Evolutionary conservation across 148 eudicot species (phyloP).

Genomic region (Pharnaceum exiguum): DNA sequence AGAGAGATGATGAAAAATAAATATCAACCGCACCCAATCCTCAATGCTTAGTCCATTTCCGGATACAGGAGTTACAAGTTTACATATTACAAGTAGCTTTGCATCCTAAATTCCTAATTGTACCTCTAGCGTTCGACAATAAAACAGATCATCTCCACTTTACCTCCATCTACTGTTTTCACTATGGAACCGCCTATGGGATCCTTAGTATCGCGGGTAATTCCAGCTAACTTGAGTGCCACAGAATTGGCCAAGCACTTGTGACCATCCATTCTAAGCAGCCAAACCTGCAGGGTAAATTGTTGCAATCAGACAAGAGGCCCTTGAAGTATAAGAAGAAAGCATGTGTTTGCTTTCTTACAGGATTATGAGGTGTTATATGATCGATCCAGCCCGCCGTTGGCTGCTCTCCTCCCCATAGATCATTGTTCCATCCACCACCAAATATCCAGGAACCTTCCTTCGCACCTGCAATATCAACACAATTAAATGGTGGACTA

Average conservation of each 20-base stretch:
- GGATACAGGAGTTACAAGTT: too few relatives aligned
- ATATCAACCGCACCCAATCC: too few relatives aligned
- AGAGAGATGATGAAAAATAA: too few relatives aligned
- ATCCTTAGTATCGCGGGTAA: conserved; percentile 52
- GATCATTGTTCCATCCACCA: conserved; percentile 92
- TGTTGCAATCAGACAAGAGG: conserved; percentile 1
- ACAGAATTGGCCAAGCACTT: conserved; percentile 91
- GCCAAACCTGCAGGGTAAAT: conserved; percentile 60
- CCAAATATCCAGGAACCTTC: conserved; percentile 86
- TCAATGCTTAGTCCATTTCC: too few relatives aligned
- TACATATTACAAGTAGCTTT: too few relatives aligned
- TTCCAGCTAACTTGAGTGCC: conserved; percentile 72
- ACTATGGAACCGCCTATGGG: conserved; percentile 71
- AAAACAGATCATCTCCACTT: too few relatives aligned
- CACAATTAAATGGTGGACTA: too few relatives aligned
- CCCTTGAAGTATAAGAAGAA: not conserved
- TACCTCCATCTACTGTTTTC: conserved; percentile 60
- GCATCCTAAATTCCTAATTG: too few relatives aligned
- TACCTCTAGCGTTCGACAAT: too few relatives aligned
- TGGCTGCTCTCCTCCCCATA: conserved; percentile 96
- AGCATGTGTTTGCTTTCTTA: conserved; percentile 26
- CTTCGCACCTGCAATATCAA: conserved; percentile 56
- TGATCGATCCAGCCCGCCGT: conserved; percentile 84
- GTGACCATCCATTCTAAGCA: conserved; percentile 91
- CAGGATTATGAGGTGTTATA: conserved; percentile 81